Evolutionary conservation across 352 stramenopile species (phyloP).

Genomic region (Pythium aquatile): DNA sequence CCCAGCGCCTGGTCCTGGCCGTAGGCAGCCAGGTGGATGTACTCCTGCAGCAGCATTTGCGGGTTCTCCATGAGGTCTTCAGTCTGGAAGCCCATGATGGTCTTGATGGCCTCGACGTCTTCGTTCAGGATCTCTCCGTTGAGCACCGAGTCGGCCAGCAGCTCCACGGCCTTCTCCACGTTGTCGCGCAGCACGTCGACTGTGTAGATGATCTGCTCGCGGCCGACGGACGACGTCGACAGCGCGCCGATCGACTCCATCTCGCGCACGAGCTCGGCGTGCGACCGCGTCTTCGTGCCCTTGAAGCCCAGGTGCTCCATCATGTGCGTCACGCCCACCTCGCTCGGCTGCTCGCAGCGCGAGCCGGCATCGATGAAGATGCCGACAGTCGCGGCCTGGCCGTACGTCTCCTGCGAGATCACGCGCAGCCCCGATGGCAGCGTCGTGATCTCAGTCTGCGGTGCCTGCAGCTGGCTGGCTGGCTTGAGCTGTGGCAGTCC

Average conservation of each 20-base stretch:
- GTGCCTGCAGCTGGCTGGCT: slow-evolving; percentile 76
- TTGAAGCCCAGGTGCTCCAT: slow-evolving; percentile 96
- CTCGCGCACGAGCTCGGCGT: slow-evolving; percentile 86
- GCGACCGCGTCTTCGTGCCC: slow-evolving; percentile 81
- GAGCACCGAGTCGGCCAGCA: slow-evolving; percentile 89
- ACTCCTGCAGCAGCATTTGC: slow-evolving; percentile 77
- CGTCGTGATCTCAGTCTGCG: slow-evolving; percentile 91
- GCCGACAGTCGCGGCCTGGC: slow-evolving; percentile 93
- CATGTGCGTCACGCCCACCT: slow-evolving; percentile 90
- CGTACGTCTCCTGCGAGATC: slow-evolving; percentile 96
- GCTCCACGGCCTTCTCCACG: slow-evolving; percentile 84
- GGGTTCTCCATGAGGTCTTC: slow-evolving; percentile 91
- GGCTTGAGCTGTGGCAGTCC: slow-evolving; percentile 80
- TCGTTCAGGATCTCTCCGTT: slow-evolving; percentile 73
- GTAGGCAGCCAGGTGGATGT: slow-evolving; percentile 89
- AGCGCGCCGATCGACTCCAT: slow-evolving; percentile 93
- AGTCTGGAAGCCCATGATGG: slow-evolving; percentile 92
- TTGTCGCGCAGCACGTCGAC: slow-evolving; percentile 96
- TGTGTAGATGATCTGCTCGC: slow-evolving; percentile 97
- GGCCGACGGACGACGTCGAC: slow-evolving; percentile 86
- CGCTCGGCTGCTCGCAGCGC: slow-evolving; percentile 70
- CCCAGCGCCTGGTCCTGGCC: slow-evolving; percentile 68
- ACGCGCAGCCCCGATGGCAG: slow-evolving; percentile 94
- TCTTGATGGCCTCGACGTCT: slow-evolving; percentile 92
- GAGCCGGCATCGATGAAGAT: slow-evolving; percentile 93